Base-by-base conservation (phyloP, 495 filamentous ascomycete genomes). In the Geopyxis carbonaria region DNA sequence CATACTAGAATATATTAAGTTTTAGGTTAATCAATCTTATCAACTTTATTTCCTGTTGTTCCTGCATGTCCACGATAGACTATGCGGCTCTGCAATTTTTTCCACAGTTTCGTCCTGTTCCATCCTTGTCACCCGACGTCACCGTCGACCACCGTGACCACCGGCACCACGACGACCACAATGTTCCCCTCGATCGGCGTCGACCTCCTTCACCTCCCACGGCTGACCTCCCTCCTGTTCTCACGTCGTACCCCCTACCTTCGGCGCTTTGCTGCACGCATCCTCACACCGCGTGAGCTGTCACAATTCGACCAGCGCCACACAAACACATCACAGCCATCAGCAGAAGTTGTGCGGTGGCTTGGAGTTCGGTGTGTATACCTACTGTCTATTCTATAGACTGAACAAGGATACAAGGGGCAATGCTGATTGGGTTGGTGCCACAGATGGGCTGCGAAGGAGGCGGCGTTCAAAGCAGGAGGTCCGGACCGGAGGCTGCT, bases 201-300 rank as follows among this genome's bases (percentile, higher is more conserved):
- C 36, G 67, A 69, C 56, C 63, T 70, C 42, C 65, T 69, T 43
- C 64, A 70, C 50, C 56, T 68, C 46, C 66, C 67, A 0, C 66
- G 65, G 21, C 65, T 69, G 33, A 38, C 55, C 38, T 60, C 60
- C 25, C 63, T 69, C 37, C 45, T 70, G 43, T 40, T 40, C 18
- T 52, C 45, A 34, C 61, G 51, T 25, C 57, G 54, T 22, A 45
- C 46, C 8, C 46, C 48, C 42, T 65, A 66, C 52, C 50, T 68
- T 20, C 29, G 60, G 20, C 64, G 62, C 42, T 70, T 70, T 58
- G 65, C 64, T 9, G 56, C 57, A n/a, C 63, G 65, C 45, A 69
- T 70, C 44, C 64, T 70, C 39, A 58, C 55, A 48, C 55, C 53
- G 11, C 46, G 50, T 22, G 67, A 70, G 44, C 59, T 66, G 28